These are phyloP conservation scores for Hirsutella thompsonii DNA, from an alignment of 2,329 filamentous ascomycete genomes.

Conservation along the genomic window DNA sequence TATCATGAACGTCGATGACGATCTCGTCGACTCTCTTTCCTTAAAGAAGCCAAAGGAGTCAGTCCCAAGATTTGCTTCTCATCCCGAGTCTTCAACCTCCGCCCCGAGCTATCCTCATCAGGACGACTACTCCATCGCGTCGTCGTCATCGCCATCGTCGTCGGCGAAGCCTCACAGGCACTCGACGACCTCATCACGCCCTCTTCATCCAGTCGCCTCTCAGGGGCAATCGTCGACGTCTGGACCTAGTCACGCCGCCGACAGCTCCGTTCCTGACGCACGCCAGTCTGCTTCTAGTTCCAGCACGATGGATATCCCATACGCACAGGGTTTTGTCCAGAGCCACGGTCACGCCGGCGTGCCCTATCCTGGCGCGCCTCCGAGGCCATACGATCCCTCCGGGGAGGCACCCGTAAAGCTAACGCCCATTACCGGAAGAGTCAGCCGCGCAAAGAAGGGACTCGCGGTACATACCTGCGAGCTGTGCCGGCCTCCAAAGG, in stretches of 20 bases:
- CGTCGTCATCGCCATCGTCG: conserved; percentile 18
- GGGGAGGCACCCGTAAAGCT: conserved; percentile 32
- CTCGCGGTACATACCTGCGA: conserved; percentile 44
- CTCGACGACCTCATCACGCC: conserved; percentile 17
- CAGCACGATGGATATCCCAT: conserved; percentile 34
- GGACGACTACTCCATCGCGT: conserved; percentile 14
- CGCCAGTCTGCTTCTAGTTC: conserved; percentile 32
- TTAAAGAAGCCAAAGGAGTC: conserved; percentile 33
- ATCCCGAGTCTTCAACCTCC: conserved; percentile 20
- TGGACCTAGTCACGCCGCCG: conserved; percentile 13
- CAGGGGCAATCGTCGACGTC: conserved; percentile 11
- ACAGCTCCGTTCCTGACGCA: conserved; percentile 12
- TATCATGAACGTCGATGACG: conserved; percentile 44
- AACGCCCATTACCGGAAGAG: conserved; percentile 42
- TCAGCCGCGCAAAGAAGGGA: conserved; percentile 46
- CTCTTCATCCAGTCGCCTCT: conserved; percentile 12
- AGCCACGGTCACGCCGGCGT: conserved; percentile 8
- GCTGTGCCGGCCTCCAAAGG: conserved; percentile 37
- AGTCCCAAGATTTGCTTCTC: conserved; percentile 18
- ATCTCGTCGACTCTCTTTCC: conserved; percentile 26
- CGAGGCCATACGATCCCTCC: conserved; percentile 27
- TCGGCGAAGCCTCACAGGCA: conserved; percentile 20
- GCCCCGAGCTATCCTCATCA: conserved; percentile 25
- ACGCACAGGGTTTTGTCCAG: conserved; percentile 12
- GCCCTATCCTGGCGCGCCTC: conserved; percentile 14